A percentile compares a stretch with the other conserved stretches of the same genome.
Evolutionary conservation across 2,329 filamentous ascomycete genomes (phyloP).

Genomic region (Exophiala dermatitidis): DNA sequence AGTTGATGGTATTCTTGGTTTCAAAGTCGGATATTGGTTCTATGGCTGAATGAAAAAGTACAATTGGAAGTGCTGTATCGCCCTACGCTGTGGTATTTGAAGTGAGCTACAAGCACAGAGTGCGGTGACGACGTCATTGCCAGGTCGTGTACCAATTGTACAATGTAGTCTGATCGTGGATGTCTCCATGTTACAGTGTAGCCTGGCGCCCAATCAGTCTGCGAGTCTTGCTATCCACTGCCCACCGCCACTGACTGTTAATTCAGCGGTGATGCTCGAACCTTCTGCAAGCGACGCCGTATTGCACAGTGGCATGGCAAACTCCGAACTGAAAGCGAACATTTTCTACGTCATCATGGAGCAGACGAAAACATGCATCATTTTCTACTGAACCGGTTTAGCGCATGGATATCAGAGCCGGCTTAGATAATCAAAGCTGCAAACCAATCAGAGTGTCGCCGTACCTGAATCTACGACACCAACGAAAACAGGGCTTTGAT

Average conservation of each 20-base stretch:
- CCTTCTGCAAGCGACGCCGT: background rate
- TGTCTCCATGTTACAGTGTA: background rate
- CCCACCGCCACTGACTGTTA: background rate
- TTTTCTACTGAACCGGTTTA: background rate
- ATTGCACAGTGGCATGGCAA: background rate
- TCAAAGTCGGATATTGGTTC: background rate
- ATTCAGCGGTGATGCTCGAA: background rate
- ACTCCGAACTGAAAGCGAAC: background rate
- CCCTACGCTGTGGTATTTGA: background rate
- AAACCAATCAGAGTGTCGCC: slow-evolving; percentile 1
- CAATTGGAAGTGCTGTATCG: background rate
- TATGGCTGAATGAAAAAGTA: background rate
- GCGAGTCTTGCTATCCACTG: background rate
- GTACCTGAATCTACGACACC: slow-evolving; percentile 1
- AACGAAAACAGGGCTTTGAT: too few species aligned
- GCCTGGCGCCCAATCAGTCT: background rate
- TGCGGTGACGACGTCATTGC: background rate
- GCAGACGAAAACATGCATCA: background rate
- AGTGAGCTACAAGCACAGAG: background rate
- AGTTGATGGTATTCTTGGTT: background rate
- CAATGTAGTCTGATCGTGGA: background rate
- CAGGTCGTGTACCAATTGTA: background rate
- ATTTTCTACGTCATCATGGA: background rate
- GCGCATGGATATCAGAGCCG: background rate
- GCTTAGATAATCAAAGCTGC: background rate